phyloP scores from a whole-genome alignment of 78 protist species.

The Creolimax fragrantissima region DNA sequence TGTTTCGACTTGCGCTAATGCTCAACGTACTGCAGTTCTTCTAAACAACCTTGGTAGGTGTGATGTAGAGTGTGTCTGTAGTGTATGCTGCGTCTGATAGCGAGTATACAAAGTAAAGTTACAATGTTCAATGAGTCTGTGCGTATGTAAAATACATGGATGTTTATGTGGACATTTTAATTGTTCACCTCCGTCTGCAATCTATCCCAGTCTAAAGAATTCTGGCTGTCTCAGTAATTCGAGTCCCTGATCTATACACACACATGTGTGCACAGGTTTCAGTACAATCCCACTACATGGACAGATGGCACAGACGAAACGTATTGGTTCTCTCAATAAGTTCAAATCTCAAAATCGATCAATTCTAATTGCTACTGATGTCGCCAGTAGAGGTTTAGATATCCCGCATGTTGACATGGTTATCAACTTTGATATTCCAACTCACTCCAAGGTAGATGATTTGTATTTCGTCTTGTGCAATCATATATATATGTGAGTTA shows the following conservation, averaged over 20 bases:
- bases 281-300: constrained; percentile 88
- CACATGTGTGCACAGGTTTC: constrained; percentile 57
- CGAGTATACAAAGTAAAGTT: too few species aligned
- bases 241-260: too few species aligned
- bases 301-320: constrained; percentile 65
- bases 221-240: too few species aligned
- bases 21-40: background rate
- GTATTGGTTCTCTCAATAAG: constrained; percentile 54
- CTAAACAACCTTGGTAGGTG: background rate
- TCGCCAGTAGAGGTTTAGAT: constrained; percentile 89
- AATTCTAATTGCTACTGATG: constrained; percentile 82
- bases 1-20: constrained; percentile 31
- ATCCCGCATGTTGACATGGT: constrained; percentile 89
- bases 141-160: too few species aligned
- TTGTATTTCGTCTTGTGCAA: too few species aligned
- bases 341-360: constrained; percentile 21
- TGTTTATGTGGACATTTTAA: too few species aligned
- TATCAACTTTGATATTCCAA: constrained; percentile 91
- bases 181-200: too few species aligned
- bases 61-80: too few species aligned
- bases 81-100: too few species aligned
- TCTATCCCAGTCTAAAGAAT: too few species aligned
- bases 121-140: too few species aligned
- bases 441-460: constrained; percentile 43
- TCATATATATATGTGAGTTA: too few species aligned